phyloP scores from a whole-genome alignment of 768 basidiomycete species.

The Amanita brunnescens region DNA sequence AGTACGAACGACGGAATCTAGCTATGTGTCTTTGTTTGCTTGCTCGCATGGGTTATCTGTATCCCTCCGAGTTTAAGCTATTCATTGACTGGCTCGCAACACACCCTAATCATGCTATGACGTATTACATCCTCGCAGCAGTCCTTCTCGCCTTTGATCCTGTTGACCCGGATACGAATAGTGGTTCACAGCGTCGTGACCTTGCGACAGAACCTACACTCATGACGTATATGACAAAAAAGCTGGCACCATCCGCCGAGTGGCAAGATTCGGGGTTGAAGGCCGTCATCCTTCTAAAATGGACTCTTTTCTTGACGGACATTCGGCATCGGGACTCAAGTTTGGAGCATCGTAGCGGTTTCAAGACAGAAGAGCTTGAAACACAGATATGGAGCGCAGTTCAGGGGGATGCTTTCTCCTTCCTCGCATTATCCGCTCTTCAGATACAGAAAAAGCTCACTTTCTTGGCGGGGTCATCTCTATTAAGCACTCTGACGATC shows the following conservation, averaged over 20 bases:
- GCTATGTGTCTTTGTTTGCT: constrained; percentile 56
- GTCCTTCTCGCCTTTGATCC: constrained; percentile 61
- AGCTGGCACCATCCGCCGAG: constrained; percentile 37
- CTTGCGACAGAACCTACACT: constrained; percentile 39
- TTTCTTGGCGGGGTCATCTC: constrained; percentile 25
- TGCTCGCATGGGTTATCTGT: constrained; percentile 53
- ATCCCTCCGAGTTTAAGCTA: constrained; percentile 48
- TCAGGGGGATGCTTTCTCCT: constrained; percentile 73
- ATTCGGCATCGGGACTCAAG: constrained; percentile 58
- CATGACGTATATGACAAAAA: constrained; percentile 51
- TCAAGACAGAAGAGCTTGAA: constrained; percentile 74
- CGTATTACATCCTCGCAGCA: constrained; percentile 59
- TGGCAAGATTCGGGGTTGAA: constrained; percentile 72
- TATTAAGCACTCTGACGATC: constrained; percentile 23
- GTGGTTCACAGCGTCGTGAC: constrained; percentile 36
- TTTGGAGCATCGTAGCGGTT: constrained; percentile 55
- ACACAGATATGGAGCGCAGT: constrained; percentile 76
- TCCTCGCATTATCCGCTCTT: constrained; percentile 52
- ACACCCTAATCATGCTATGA: constrained; percentile 60
- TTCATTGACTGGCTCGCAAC: constrained; percentile 64
- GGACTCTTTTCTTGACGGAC: constrained; percentile 80
- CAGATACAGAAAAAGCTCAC: constrained; percentile 41
- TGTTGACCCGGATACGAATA: constrained; percentile 41
- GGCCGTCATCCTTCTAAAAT: constrained; percentile 70
- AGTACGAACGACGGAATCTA: constrained; percentile 63